phyloP scores from a whole-genome alignment of 2,329 filamentous ascomycete species.

The Xylaria sp. region DNA sequence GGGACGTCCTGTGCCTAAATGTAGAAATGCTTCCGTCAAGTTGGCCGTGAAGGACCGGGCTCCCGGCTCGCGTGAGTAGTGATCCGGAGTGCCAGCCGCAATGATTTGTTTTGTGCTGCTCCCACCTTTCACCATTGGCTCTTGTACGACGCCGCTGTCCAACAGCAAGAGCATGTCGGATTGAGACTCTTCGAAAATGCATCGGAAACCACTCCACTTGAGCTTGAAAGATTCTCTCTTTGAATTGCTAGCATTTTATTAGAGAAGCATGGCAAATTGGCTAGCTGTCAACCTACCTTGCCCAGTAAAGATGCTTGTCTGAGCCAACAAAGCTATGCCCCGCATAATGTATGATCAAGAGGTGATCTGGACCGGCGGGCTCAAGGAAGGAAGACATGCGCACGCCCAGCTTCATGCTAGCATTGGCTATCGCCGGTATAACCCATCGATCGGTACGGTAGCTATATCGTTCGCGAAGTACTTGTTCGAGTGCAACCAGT shows the following conservation, averaged over 20 bases:
- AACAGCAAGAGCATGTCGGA: conserved; percentile 72
- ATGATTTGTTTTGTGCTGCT: conserved; percentile 72
- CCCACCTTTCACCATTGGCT: conserved; percentile 62
- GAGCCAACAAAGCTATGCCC: conserved; percentile 69
- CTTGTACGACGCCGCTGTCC: conserved; percentile 69
- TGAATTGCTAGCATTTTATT: conserved; percentile 61
- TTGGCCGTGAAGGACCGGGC: conserved; percentile 69
- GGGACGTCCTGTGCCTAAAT: conserved; percentile 63
- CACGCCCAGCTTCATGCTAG: conserved; percentile 70
- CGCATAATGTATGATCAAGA: conserved; percentile 73
- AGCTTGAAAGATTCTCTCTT: conserved; percentile 69
- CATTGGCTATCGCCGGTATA: conserved; percentile 69
- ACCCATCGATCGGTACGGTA: conserved; percentile 70
- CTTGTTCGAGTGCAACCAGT: conserved; percentile 64
- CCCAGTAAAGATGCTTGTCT: conserved; percentile 73
- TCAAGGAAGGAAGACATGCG: conserved; percentile 71
- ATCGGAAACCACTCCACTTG: conserved; percentile 72
- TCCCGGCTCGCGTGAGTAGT: conserved; percentile 57
- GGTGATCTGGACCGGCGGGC: conserved; percentile 66
- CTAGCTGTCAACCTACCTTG: conserved; percentile 64
- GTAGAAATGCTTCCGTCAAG: conserved; percentile 65
- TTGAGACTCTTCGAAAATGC: conserved; percentile 70
- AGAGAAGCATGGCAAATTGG: conserved; percentile 50
- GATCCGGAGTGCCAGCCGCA: conserved; percentile 68
- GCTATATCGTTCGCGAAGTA: conserved; percentile 70